phyloP scores from a whole-genome alignment of 495 filamentous ascomycete genomes.

The Viridothelium virens region DNA sequence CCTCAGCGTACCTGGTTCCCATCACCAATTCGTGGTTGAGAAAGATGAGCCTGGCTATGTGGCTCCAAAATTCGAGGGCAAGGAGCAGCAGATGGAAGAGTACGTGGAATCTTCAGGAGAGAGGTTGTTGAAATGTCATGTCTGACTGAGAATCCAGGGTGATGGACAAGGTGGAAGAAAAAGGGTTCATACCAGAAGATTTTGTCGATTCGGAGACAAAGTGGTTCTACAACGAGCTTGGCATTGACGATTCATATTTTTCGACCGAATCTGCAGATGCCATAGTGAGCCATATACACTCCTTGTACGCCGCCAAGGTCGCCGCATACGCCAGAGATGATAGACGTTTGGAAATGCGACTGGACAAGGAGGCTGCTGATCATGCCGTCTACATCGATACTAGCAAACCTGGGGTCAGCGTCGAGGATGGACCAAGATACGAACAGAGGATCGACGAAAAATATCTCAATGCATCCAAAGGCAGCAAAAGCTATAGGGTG shows the following conservation, averaged over 20 bases:
- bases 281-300: slow-evolving; percentile 88
- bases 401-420: slow-evolving; percentile 73
- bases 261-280: slow-evolving; percentile 80
- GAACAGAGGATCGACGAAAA: slow-evolving; percentile 91
- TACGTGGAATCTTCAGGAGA: background rate
- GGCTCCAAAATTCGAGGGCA: slow-evolving; percentile 90
- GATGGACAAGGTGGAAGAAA: slow-evolving; percentile 65
- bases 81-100: slow-evolving; percentile 83
- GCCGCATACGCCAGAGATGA: slow-evolving; percentile 91
- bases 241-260: slow-evolving; percentile 99
- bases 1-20: slow-evolving; percentile 62
- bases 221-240: slow-evolving; percentile 97
- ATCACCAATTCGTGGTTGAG: slow-evolving; percentile 58
- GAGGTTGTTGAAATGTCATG: background rate
- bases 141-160: slow-evolving; percentile 36
- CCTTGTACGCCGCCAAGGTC: slow-evolving; percentile 93
- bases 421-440: slow-evolving; percentile 71
- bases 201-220: slow-evolving; percentile 76
- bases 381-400: slow-evolving; percentile 99
- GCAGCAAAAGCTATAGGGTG: slow-evolving; percentile 70
- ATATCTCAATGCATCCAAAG: slow-evolving; percentile 69
- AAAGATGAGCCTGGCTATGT: slow-evolving; percentile 93
- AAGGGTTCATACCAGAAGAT: slow-evolving; percentile 76
- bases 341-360: slow-evolving; percentile 81
- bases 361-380: slow-evolving; percentile 91